A percentile compares a stretch with the other conserved stretches of the same genome.
Evolutionary conservation across 116 monocot genomes (phyloP).

Genomic region (Trichopus zeylanicus): DNA sequence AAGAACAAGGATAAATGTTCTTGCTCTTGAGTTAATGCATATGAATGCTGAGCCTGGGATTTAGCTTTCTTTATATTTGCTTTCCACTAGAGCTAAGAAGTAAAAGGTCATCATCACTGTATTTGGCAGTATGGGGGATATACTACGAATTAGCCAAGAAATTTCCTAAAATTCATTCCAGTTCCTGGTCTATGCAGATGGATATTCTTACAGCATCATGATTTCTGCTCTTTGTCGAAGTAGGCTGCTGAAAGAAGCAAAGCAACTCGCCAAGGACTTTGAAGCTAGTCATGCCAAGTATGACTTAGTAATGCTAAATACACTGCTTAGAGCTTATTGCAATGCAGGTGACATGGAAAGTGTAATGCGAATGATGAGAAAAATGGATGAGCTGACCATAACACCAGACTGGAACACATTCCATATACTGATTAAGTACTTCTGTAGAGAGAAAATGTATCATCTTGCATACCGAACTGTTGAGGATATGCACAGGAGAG

Average conservation of each 20-base stretch:
- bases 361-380: slow-evolving; percentile 67
- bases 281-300: slow-evolving; percentile 62
- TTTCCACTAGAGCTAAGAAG: neutral
- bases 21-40: neutral
- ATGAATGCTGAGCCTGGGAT: neutral
- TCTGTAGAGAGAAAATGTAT: slow-evolving; percentile 70
- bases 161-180: neutral
- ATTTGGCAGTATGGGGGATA: neutral
- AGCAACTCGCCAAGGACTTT: slow-evolving; percentile 66
- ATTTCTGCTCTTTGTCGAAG: slow-evolving; percentile 80
- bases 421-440: slow-evolving; percentile 85
- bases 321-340: slow-evolving; percentile 79
- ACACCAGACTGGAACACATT: slow-evolving; percentile 94
- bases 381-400: slow-evolving; percentile 75
- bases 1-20: too few species aligned
- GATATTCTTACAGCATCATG: slow-evolving; percentile 89
- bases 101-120: neutral
- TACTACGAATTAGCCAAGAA: neutral
- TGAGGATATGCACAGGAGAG: slow-evolving; percentile 84
- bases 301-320: slow-evolving; percentile 90
- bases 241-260: slow-evolving; percentile 59
- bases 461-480: slow-evolving; percentile 75
- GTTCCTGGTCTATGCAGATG: slow-evolving; percentile 52
- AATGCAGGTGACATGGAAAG: slow-evolving; percentile 83
- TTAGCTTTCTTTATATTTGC: neutral